Base-by-base conservation (phyloP, 352 stramenopile genomes). In the Globisporangium spinosum region DNA sequence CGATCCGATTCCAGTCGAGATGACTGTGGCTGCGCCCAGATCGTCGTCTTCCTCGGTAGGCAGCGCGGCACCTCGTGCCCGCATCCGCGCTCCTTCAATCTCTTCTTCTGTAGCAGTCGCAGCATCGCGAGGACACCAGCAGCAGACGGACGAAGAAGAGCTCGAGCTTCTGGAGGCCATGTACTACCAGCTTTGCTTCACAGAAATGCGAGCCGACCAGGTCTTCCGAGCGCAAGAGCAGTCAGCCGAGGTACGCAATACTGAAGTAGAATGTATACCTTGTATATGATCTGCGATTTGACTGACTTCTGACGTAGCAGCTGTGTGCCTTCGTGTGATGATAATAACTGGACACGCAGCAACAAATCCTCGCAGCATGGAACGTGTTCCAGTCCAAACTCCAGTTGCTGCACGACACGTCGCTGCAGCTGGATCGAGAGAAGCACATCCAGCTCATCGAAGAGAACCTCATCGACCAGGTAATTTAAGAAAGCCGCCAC, bases 171-270 rank as follows among this genome's bases (percentile, higher is more conserved):
- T 91, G 3, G 72, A 88, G 40, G 74, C 70, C 4, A 38, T 89
- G 17, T 85, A 87, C 38, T 73, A 77, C 43, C 80, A 89, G 59
- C 66, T 91, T 5, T 82, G 77, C 40, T 79, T 87, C 10, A 65
- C 71, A 0, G 77, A 89, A 67, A 76, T 73, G 22, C 76, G 76
- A 58, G 70, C 75, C 2, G 55, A 70, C 0, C 69, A 78, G 15
- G 68, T 73, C 6, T 88, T 89, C 54, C 63, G 54, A 6, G 68
- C 55, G 0, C 83, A 91, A 72, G 77, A 91, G 53, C 67, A 85
- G 25, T 59, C 58, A 1, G 74, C 79, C 20, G 70, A 89, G 80
- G 82, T 86, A 22, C 17, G 43, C 2, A 20, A 6, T 10, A 49
- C 3, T 22, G 40, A 47, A 32, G 29, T 32, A 32, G 29, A 32